These are phyloP conservation scores for Pseudopithomyces maydicus DNA, from an alignment of 2,329 filamentous ascomycete species.

Conservation along the genomic window DNA sequence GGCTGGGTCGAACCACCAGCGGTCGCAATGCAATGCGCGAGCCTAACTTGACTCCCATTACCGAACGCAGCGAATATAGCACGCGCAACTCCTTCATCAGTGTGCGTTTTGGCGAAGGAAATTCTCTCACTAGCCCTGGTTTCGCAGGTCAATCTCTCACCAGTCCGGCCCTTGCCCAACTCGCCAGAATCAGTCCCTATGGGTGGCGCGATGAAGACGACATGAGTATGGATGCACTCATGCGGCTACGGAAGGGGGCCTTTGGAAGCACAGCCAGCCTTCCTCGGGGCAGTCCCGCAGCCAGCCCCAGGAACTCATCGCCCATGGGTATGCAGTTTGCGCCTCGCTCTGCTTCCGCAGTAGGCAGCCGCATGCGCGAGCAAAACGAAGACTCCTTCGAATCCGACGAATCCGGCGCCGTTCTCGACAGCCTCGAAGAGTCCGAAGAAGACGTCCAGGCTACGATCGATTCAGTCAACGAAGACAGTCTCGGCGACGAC, in stretches of 20 bases:
- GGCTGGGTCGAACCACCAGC: slow-evolving; percentile 69
- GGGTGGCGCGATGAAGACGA: slow-evolving; percentile 64
- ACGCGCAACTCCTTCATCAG: slow-evolving; percentile 91
- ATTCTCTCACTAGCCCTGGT: slow-evolving; percentile 69
- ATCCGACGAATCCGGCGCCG: slow-evolving; percentile 30
- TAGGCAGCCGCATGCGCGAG: slow-evolving; percentile 34
- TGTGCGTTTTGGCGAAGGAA: slow-evolving; percentile 57
- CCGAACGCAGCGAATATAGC: slow-evolving; percentile 93
- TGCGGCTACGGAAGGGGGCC: slow-evolving; percentile 73
- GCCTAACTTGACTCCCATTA: slow-evolving; percentile 94
- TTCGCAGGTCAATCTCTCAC: slow-evolving; percentile 73
- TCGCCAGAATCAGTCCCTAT: slow-evolving; percentile 64
- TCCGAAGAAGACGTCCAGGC: slow-evolving; percentile 28
- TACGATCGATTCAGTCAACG: slow-evolving; percentile 36
- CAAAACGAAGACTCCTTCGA: slow-evolving; percentile 29
- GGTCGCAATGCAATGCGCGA: slow-evolving; percentile 70
- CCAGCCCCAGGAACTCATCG: slow-evolving; percentile 44
- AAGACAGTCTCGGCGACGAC: slow-evolving; percentile 17
- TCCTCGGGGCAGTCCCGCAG: slow-evolving; percentile 58
- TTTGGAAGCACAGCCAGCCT: slow-evolving; percentile 79
- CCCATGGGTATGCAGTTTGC: slow-evolving; percentile 45
- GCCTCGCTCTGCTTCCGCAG: slow-evolving; percentile 33
- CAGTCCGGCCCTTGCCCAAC: slow-evolving; percentile 63
- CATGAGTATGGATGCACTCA: slow-evolving; percentile 73
- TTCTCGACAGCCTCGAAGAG: slow-evolving; percentile 23